Percentiles rank a stretch among this genome's conserved stretches.
Evolutionary conservation across 2,329 filamentous ascomycete genomes (phyloP).

Genomic region (Magnaporthiopsis incrustans): DNA sequence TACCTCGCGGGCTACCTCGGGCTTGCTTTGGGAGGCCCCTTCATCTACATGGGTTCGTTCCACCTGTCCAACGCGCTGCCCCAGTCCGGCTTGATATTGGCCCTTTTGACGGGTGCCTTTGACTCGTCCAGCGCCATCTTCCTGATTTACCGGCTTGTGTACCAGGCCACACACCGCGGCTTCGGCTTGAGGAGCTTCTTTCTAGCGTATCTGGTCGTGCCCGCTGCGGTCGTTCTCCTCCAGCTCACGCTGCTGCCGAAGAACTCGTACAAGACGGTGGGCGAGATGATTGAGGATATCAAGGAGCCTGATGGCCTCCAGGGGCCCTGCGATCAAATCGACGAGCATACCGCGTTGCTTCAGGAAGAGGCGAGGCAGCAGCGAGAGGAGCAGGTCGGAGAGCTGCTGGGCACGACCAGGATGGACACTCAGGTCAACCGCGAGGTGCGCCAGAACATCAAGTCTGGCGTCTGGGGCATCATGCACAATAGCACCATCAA

Average conservation of each 20-base stretch:
- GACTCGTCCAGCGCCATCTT: constrained; percentile 76
- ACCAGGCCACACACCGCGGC: constrained; percentile 38
- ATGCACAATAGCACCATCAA: constrained; percentile 65
- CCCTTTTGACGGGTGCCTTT: constrained; percentile 73
- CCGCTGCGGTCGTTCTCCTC: constrained; percentile 53
- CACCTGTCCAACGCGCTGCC: constrained; percentile 82
- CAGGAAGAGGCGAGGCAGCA: constrained; percentile 50
- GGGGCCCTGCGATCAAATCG: constrained; percentile 39
- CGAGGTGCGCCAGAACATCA: constrained; percentile 62
- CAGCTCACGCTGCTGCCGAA: constrained; percentile 67
- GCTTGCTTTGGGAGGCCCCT: constrained; percentile 70
- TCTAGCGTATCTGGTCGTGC: constrained; percentile 62
- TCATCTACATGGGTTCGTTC: constrained; percentile 76
- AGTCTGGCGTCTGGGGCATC: constrained; percentile 77
- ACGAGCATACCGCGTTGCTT: constrained; percentile 48
- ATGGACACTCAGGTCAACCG: constrained; percentile 55
- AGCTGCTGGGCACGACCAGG: constrained; percentile 57
- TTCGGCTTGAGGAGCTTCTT: constrained; percentile 66
- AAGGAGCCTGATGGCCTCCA: constrained; percentile 39
- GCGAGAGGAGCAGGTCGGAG: constrained; percentile 62
- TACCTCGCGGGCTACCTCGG: constrained; percentile 68
- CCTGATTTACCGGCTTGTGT: constrained; percentile 64
- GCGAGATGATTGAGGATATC: constrained; percentile 69
- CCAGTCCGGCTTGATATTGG: constrained; percentile 68
- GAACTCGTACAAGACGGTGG: constrained; percentile 75